A percentile compares a stretch with the other conserved stretches of the same genome.
Evolutionary conservation across 208 protist genomes (phyloP).

Genomic region (Zelonia costaricensis): DNA sequence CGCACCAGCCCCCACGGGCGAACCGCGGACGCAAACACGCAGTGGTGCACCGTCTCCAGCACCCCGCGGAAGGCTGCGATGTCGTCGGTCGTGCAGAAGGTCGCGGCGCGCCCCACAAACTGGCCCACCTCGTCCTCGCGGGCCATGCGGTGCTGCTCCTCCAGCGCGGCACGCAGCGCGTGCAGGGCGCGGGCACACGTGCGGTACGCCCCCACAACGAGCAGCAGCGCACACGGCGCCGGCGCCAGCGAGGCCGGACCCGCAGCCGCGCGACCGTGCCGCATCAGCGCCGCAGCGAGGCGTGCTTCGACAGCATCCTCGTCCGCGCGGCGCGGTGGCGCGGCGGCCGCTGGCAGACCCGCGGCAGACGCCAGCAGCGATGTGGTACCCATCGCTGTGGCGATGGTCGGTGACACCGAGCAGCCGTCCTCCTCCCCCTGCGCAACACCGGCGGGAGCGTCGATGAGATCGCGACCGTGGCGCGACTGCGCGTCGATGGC

Average conservation of each 20-base stretch:
- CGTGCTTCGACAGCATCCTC: slow-evolving; percentile 5
- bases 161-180: slow-evolving; percentile 45
- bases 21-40: slow-evolving; percentile 55
- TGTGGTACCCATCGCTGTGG: not conserved
- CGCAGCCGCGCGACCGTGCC: slow-evolving; percentile 10
- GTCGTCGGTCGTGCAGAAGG: slow-evolving; percentile 72
- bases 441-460: not conserved
- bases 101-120: slow-evolving; percentile 43
- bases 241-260: slow-evolving; percentile 22
- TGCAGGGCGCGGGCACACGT: slow-evolving; percentile 44
- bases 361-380: not conserved
- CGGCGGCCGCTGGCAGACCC: not conserved
- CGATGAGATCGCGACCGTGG: not conserved
- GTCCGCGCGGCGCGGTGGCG: not conserved
- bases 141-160: slow-evolving; percentile 46
- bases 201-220: slow-evolving; percentile 61
- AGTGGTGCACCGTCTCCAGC: slow-evolving; percentile 53
- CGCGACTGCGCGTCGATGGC: slow-evolving; percentile 7
- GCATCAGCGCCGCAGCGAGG: slow-evolving; percentile 9
- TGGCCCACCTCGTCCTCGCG: slow-evolving; percentile 38
- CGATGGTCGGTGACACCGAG: too few relatives aligned
- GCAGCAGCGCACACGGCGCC: slow-evolving; percentile 51
- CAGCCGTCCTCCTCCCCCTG: not conserved
- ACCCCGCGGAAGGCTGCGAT: slow-evolving; percentile 40
- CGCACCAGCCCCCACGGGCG: slow-evolving; percentile 61